Conservation (phyloP, 2,329 filamentous ascomycete genomes). For the Paraphaeosphaeria sporulosa region DNA sequence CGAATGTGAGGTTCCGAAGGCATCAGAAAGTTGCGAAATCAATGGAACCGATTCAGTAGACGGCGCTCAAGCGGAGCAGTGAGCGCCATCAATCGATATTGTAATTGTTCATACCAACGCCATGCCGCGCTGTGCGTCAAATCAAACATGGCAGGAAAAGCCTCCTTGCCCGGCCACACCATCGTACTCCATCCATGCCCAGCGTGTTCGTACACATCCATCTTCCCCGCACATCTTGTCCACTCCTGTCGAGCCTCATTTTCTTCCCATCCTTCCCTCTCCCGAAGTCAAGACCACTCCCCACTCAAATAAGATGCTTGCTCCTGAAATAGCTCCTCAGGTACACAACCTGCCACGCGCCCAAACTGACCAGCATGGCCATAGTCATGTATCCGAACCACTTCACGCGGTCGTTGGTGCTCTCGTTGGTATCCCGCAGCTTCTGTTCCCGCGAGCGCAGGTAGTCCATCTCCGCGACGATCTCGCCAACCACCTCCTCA, state of each 20-base stretch:
- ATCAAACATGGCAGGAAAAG: constrained; percentile 19
- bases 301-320: constrained; percentile 59
- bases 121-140: constrained; percentile 24
- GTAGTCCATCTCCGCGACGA: constrained; percentile 96
- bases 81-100: constrained; percentile 7
- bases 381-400: constrained; percentile 97
- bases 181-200: constrained; percentile 16
- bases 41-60: too few species aligned
- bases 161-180: constrained; percentile 13
- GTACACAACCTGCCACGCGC: constrained; percentile 98
- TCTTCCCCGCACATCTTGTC: background rate
- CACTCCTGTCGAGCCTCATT: background rate
- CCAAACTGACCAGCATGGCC: constrained; percentile 85
- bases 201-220: constrained; percentile 29
- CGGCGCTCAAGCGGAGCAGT: background rate
- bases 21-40: too few species aligned
- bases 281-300: background rate
- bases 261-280: background rate
- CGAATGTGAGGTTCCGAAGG: too few species aligned
- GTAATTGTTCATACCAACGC: constrained; percentile 31
- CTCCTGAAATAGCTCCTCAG: constrained; percentile 88
- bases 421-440: constrained; percentile 98
- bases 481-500: constrained; percentile 87
- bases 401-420: constrained; percentile 97
- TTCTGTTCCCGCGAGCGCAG: constrained; percentile 89